Evolutionary conservation across 2,329 filamentous ascomycete species (phyloP), one percentile per base, ranked within the genome.

Genomic region (Fusarium marasasianum): DNA sequence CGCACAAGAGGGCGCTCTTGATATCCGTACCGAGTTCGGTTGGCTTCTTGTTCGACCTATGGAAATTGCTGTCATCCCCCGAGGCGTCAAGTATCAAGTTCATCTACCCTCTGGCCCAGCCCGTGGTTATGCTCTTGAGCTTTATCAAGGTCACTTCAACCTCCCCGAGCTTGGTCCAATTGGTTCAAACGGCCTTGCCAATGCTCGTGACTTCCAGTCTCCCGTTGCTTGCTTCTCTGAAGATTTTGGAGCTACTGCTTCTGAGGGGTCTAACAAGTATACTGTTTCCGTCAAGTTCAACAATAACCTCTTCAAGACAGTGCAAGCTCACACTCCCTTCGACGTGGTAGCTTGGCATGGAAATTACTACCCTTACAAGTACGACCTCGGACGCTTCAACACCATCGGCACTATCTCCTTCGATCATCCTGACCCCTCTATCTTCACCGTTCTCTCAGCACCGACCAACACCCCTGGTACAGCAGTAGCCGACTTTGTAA

Each of bases 281-380:
- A 87, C 84, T 14, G 82, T 94, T 41, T 87, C 87, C 40, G 87
- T 86, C 80, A 93, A 93, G 80, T 92, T 93, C 78, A 90, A 90
- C 79, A 91, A 92, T 74, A 85, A 86, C 53, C 87, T 94, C 57
- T 94, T 93, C 82, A 83, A 84, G 43, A 91, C 91, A 12, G 85
- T 80, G 47, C 93, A 95, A 82, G 81, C 86, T 17, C 93, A 95
- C 80, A 92, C 91, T 0, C 93, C 93, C 0, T 95, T 94, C 77
- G 93, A 95, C 76, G 89, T 95, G 0, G 93, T 94, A 7, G 92
- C 91, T 7, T 95, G 93, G 93, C 93, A 95, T 79, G 93, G 93
- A 50, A 93, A 90, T 72, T 95, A 94, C 82, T 92, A 92, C 69
- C 93, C 93, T 0, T 94, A 91, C 87, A 95, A 95, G 83, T 95